Base-by-base conservation (phyloP, 306 rosid genomes). In the Canavalia ensiformis region DNA sequence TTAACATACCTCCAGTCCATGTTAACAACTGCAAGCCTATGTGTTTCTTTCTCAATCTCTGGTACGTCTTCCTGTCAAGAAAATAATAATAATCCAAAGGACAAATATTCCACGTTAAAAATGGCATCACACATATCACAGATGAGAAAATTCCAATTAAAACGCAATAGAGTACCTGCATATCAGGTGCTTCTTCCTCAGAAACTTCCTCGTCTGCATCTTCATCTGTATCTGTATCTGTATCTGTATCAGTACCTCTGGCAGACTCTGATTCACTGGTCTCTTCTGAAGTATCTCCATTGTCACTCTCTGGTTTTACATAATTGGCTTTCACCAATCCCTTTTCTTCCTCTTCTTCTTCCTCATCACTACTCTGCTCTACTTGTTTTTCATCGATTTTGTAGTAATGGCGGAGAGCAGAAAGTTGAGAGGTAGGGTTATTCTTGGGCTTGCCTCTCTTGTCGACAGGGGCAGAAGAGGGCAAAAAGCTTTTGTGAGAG, bases 1-100 rank as follows among this genome's bases (percentile, higher is more conserved):
- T 89, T 93, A 37, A 95, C 90, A 78, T 86, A 79, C 79, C 90
- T 87, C 99, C 99, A 93, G 60, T 95, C 99, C 99, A 93, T 84
- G 75, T 95, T 89, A 86, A 93, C 94, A 72, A 91, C 88, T 30
- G 97, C 98, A 74, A 92, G 93, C 82, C 96, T 86, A 57, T 59
- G 84, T 4, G 97, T 94, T 76, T 92, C 97, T 45, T 88, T 88
- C 50, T 90, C 97, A 46, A 88, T 90, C 84, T 77, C 84, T 0
- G 85, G 83, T 64, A 94, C 54, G 71, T 77, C 85, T 84, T 90
- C 95, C 98, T 94, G 83, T 49, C 55, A 35, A 55, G 9, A 64
- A 2, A 7, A 73, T 18, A 79, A 59, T 13, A 65, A 54, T 29
- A 81, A 59, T 75, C 10, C 8, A 69, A 68, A 56, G 4, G 8